Percentiles rank a stretch among this genome's conserved stretches.
Evolutionary conservation across 2,329 filamentous ascomycete species (phyloP).

Genomic region (Daldinia sp.): DNA sequence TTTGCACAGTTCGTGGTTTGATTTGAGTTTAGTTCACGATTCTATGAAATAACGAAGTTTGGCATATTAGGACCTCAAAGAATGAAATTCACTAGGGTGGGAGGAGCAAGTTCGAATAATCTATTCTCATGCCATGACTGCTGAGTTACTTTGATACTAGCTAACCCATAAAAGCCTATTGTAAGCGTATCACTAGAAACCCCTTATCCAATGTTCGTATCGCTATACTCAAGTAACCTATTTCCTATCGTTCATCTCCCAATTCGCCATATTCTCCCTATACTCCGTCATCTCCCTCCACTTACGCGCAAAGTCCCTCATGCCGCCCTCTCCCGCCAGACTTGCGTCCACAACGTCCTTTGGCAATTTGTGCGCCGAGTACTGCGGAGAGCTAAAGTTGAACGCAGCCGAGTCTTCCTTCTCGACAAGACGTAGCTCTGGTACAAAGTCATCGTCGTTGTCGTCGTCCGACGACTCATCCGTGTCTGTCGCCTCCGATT

Average conservation of each 20-base stretch:
- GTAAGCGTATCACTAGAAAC: background rate
- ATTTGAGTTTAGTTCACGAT: background rate
- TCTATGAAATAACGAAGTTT: background rate
- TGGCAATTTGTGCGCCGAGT: slow-evolving; percentile 94
- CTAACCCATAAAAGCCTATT: background rate
- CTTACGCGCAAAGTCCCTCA: slow-evolving; percentile 82
- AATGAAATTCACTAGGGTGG: too few species aligned
- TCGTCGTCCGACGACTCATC: slow-evolving; percentile 52
- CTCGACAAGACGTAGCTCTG: slow-evolving; percentile 85
- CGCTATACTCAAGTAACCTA: background rate
- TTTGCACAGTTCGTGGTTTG: background rate
- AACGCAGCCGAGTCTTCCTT: slow-evolving; percentile 90
- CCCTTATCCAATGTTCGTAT: slow-evolving; percentile 1
- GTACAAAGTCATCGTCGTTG: slow-evolving; percentile 69
- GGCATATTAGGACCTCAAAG: background rate
- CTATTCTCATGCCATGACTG: too few species aligned
- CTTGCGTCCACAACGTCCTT: slow-evolving; percentile 87
- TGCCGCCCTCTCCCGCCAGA: slow-evolving; percentile 75
- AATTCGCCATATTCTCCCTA: slow-evolving; percentile 48
- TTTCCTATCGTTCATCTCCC: slow-evolving; percentile 47
- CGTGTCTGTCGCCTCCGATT: slow-evolving; percentile 51
- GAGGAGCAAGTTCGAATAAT: background rate
- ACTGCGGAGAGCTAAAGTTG: slow-evolving; percentile 85
- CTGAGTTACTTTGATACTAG: too few species aligned
- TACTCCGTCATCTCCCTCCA: slow-evolving; percentile 72